Percentiles rank a stretch among this genome's conserved stretches.
These are phyloP conservation scores for Sergeia podlipaevii DNA, from an alignment of 208 protist genomes.

Conservation along the genomic window DNA sequence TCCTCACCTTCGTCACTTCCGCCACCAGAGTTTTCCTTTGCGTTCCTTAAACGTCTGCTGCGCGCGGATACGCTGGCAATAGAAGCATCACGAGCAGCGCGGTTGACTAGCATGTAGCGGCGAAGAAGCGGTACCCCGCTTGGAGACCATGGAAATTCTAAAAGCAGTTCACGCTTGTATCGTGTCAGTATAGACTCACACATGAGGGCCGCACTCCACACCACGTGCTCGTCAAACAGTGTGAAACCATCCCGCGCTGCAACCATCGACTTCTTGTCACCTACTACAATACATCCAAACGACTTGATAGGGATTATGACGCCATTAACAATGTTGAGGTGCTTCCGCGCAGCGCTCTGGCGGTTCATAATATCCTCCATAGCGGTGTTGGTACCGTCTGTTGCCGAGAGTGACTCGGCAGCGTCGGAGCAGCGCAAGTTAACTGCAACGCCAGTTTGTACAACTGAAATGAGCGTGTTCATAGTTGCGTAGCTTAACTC, in stretches of 20 bases:
- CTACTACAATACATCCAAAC: conserved; percentile 61
- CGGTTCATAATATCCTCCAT: neutral
- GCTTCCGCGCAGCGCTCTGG: neutral
- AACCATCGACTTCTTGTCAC: conserved; percentile 33
- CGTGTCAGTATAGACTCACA: conserved; percentile 51
- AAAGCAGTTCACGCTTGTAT: conserved; percentile 48
- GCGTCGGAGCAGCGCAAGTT: conserved; percentile 27
- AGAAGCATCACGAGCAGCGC: neutral
- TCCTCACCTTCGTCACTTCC: no score
- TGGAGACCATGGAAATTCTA: conserved; percentile 31
- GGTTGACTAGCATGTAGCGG: conserved; percentile 3
- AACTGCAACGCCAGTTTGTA: conserved; percentile 45
- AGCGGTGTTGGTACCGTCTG: neutral
- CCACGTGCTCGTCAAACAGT: conserved; percentile 59
- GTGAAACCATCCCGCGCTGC: conserved; percentile 27
- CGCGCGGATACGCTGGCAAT: no score
- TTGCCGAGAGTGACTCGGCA: neutral
- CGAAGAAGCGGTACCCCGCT: conserved; percentile 20
- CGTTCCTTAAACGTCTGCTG: no score
- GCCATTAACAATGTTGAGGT: conserved; percentile 31
- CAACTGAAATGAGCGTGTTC: conserved; percentile 54
- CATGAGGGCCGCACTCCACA: conserved; percentile 51
- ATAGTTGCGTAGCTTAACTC: conserved; percentile 49
- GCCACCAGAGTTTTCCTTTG: no score
- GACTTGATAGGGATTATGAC: conserved; percentile 52